Percentiles rank a stretch among this genome's conserved stretches.
Conservation (phyloP, 768 basidiomycete genomes). For the Grammothele lineata region DNA sequence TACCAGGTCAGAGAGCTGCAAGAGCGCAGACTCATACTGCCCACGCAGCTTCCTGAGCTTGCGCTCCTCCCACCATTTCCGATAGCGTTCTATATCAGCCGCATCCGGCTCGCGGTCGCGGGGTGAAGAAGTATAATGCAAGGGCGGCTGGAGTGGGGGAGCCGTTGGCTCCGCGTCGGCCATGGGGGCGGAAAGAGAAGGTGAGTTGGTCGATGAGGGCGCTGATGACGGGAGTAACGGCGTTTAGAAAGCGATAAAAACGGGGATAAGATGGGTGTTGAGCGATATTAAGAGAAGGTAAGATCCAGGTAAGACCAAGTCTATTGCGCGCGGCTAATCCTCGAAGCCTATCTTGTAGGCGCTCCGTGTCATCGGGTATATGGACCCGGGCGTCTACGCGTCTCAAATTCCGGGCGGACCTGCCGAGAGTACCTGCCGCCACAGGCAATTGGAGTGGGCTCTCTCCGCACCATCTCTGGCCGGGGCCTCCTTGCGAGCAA, state of each 20-base stretch:
- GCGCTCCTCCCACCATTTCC: slow-evolving; percentile 75
- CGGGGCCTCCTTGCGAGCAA: not conserved
- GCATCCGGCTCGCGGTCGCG: slow-evolving; percentile 52
- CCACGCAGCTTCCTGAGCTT: slow-evolving; percentile 61
- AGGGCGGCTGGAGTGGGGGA: slow-evolving; percentile 41
- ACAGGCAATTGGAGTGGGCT: too few relatives aligned
- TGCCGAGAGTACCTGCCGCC: too few relatives aligned
- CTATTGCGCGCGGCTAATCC: too few relatives aligned
- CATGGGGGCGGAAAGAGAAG: slow-evolving; percentile 7
- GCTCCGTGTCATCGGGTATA: too few relatives aligned
- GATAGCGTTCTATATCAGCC: slow-evolving; percentile 49
- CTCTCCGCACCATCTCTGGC: not conserved
- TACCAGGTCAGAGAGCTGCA: slow-evolving; percentile 62
- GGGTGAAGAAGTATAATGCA: slow-evolving; percentile 50
- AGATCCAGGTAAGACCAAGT: not conserved
- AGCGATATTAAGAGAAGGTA: not conserved
- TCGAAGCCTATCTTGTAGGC: too few relatives aligned
- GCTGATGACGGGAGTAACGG: too few relatives aligned
- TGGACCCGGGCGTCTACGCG: too few relatives aligned
- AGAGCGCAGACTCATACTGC: slow-evolving; percentile 71
- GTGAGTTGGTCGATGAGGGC: slow-evolving; percentile 1
- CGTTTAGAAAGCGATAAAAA: too few relatives aligned
- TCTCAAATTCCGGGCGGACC: too few relatives aligned
- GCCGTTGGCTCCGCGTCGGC: slow-evolving; percentile 22
- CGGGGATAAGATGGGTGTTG: too few relatives aligned